These are phyloP conservation scores for Floccularia luteovirens DNA, from an alignment of 768 basidiomycete genomes.

Conservation along the genomic window DNA sequence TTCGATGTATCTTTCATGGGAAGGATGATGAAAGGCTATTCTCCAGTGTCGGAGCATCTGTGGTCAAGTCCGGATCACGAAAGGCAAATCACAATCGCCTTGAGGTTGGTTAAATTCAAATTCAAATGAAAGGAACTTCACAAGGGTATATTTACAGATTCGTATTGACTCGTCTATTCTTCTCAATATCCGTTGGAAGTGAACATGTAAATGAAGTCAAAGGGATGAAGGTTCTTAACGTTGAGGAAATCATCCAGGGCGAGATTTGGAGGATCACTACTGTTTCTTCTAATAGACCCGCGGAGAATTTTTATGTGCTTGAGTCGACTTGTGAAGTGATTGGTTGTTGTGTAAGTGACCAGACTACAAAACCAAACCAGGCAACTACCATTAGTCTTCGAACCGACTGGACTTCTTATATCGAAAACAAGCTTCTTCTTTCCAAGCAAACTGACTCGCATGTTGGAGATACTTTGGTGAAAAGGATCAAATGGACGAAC, in stretches of 20 bases:
- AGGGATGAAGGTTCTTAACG: constrained; percentile 35
- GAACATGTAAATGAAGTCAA: constrained; percentile 14
- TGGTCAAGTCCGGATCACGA: constrained; percentile 57
- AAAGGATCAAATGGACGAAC: constrained; percentile 56
- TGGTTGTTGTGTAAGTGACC: constrained; percentile 33
- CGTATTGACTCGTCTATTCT: constrained; percentile 55
- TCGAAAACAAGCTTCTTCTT: constrained; percentile 17
- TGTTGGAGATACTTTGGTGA: constrained; percentile 17
- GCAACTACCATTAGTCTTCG: constrained; percentile 23
- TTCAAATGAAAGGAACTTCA: constrained; percentile 2
- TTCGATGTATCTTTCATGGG: constrained; percentile 48
- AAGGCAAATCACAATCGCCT: constrained; percentile 46
- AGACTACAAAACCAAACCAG: no score
- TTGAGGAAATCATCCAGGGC: constrained; percentile 39
- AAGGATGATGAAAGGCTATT: constrained; percentile 19
- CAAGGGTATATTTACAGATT: constrained; percentile 37
- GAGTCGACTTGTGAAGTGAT: constrained; percentile 72
- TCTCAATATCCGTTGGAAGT: constrained; percentile 46
- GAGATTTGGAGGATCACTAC: constrained; percentile 62
- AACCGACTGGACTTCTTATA: constrained; percentile 61
- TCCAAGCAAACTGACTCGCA: constrained; percentile 2
- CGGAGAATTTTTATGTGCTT: constrained; percentile 46
- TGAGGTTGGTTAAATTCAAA: constrained; percentile 34
- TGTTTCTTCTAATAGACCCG: constrained; percentile 13
- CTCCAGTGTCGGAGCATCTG: constrained; percentile 32